These are phyloP conservation scores for Teunomyces aglyptinius DNA, from an alignment of 805 yeast genomes.

Conservation along the genomic window DNA sequence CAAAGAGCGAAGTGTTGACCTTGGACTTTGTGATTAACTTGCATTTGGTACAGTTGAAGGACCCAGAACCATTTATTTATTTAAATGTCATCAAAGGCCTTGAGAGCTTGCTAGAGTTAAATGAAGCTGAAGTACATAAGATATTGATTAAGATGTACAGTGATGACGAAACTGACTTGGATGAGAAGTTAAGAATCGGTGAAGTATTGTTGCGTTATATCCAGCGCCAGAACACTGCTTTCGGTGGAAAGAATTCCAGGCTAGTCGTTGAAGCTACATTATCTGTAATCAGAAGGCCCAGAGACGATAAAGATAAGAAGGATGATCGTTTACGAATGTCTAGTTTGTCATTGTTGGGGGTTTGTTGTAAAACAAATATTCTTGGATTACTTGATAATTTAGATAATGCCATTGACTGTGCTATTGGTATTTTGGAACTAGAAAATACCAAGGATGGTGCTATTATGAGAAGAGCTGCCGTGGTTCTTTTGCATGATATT, in stretches of 20 bases:
- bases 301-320: slow-evolving; percentile 20
- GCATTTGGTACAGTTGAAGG: slow-evolving; percentile 63
- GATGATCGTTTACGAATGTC: slow-evolving; percentile 79
- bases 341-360: slow-evolving; percentile 81
- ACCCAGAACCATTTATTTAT: slow-evolving; percentile 84
- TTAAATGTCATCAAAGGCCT: slow-evolving; percentile 81
- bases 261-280: slow-evolving; percentile 46
- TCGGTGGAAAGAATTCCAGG: slow-evolving; percentile 44
- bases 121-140: slow-evolving; percentile 35
- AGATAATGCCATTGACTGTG: slow-evolving; percentile 66
- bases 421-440: slow-evolving; percentile 68
- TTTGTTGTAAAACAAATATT: slow-evolving; percentile 59
- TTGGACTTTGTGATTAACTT: slow-evolving; percentile 56
- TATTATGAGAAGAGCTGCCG: slow-evolving; percentile 71
- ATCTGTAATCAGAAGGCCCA: slow-evolving; percentile 29
- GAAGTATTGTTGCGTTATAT: slow-evolving; percentile 71
- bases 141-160: slow-evolving; percentile 40
- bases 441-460: slow-evolving; percentile 47
- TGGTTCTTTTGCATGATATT: slow-evolving; percentile 64
- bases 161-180: slow-evolving; percentile 40
- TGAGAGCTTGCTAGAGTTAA: slow-evolving; percentile 52
- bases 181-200: slow-evolving; percentile 74
- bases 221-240: slow-evolving; percentile 45
- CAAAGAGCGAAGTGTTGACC: slow-evolving; percentile 49
- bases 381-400: slow-evolving; percentile 48